Evolutionary conservation across 495 filamentous ascomycete species (phyloP), one percentile per base, ranked within the genome.

Genomic region (Entonaema liquescens): DNA sequence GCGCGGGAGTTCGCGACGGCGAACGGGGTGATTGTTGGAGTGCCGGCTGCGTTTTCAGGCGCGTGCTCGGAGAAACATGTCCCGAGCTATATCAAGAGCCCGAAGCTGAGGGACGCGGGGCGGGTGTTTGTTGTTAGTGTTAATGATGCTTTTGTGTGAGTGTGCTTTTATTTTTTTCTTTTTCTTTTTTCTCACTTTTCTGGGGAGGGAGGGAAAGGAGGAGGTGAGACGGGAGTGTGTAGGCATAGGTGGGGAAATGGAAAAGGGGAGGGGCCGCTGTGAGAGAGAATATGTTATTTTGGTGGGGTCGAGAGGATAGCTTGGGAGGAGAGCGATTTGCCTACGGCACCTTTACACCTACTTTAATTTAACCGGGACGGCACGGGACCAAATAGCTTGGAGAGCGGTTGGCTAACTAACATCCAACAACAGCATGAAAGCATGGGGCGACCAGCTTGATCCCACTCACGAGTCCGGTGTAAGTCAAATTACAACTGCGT

Each of bases 121-220:
- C 76, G 88, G 53, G 91, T 95, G 42, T 96, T 95, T 68, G 93
- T 98, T 26, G 89, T 99, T 56, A 86, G 89, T 25, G 93, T 98
- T 78, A 99, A 99, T 81, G 95, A 99, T 78, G 88, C 94, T 28
- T 98, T 98, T 80, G 95, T 98, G 89, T 96, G 87, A 83, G 91
- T 81, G 17, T 47, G 21, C 44, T 59, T 54, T 53, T 55, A 11
- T 49, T 17, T 63, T 21, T 17, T 35, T 62, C 7, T 13, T 52
- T 19, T 38, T 59, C n/a, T 53, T 60, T 67, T 35, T 44, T 55
- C 21, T 50, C 23, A 9, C 9, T 42, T 8, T 19, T 42, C 3
- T 5, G 38, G 12, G 12, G 6, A 33, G 6, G 1, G 19, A 17
- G 6, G 42, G 7, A 6, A 7, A 8, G 42, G 42, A 47, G 19